Evolutionary conservation across 2,329 filamentous ascomycete genomes (phyloP).

Genomic region (Claviceps sp.): DNA sequence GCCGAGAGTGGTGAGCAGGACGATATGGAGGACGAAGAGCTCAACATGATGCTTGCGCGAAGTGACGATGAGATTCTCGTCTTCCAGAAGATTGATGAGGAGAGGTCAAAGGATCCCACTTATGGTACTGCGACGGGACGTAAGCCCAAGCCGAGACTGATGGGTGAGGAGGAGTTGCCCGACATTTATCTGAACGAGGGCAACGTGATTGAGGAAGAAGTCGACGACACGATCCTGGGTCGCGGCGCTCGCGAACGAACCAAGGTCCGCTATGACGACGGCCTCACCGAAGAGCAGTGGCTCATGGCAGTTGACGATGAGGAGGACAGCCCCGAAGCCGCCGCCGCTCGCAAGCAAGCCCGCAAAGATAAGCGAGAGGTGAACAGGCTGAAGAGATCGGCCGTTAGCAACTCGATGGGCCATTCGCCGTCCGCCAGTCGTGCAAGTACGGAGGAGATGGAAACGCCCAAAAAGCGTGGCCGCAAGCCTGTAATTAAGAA

Average conservation of each 20-base stretch:
- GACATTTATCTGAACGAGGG: slow-evolving; percentile 89
- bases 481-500: slow-evolving; percentile 62
- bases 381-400: slow-evolving; percentile 56
- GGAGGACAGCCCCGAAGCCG: slow-evolving; percentile 85
- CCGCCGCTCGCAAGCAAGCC: slow-evolving; percentile 78
- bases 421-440: slow-evolving; percentile 68
- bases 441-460: slow-evolving; percentile 69
- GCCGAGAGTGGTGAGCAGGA: slow-evolving; percentile 64
- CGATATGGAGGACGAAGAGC: slow-evolving; percentile 96
- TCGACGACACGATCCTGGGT: slow-evolving; percentile 61
- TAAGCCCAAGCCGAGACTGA: slow-evolving; percentile 62
- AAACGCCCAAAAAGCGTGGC: slow-evolving; percentile 68
- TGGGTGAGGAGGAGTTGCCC: slow-evolving; percentile 77
- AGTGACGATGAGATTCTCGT: slow-evolving; percentile 62
- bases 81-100: slow-evolving; percentile 76
- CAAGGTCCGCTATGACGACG: slow-evolving; percentile 90
- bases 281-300: slow-evolving; percentile 97
- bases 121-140: slow-evolving; percentile 57
- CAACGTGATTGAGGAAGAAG: slow-evolving; percentile 65
- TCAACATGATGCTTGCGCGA: slow-evolving; percentile 88
- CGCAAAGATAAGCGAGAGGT: slow-evolving; percentile 65
- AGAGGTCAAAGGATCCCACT: slow-evolving; percentile 48
- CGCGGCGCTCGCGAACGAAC: slow-evolving; percentile 92
- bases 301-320: slow-evolving; percentile 95
- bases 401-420: slow-evolving; percentile 26